Evolutionary conservation across 768 basidiomycete genomes (phyloP).

Genomic region (Leucocoprinus sp.): DNA sequence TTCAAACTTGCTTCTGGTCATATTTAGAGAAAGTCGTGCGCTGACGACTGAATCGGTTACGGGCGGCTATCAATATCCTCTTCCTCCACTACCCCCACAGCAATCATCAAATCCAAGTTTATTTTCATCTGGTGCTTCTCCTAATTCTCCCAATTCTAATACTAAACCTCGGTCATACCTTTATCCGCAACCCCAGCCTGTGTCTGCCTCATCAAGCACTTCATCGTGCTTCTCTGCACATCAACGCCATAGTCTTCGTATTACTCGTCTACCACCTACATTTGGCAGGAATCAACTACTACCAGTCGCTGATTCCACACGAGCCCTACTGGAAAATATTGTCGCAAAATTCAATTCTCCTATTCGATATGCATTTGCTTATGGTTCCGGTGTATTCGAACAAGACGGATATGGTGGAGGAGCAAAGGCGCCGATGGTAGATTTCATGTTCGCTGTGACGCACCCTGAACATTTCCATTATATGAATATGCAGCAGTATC

Average conservation of each 20-base stretch:
- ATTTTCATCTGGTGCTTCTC: slow-evolving; percentile 8
- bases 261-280: slow-evolving; percentile 54
- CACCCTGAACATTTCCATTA: slow-evolving; percentile 92
- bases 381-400: slow-evolving; percentile 92
- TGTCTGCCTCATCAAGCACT: slow-evolving; percentile 17
- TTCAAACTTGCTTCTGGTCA: slow-evolving; percentile 10
- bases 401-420: slow-evolving; percentile 56
- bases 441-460: slow-evolving; percentile 95
- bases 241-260: slow-evolving; percentile 17
- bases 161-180: slow-evolving; percentile 27
- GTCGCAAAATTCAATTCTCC: slow-evolving; percentile 80
- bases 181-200: slow-evolving; percentile 41
- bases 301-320: slow-evolving; percentile 69
- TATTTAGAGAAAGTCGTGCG: slow-evolving; percentile 26
- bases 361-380: slow-evolving; percentile 95
- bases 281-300: slow-evolving; percentile 82
- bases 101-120: not conserved
- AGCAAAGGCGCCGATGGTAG: slow-evolving; percentile 77
- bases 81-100: not conserved
- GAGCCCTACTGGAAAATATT: slow-evolving; percentile 73
- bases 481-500: slow-evolving; percentile 89
- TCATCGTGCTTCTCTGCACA: slow-evolving; percentile 9
- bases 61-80: slow-evolving; percentile 14
- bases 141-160: slow-evolving; percentile 8
- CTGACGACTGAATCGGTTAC: slow-evolving; percentile 36